phyloP scores from a whole-genome alignment of 768 basidiomycete species.

The Rhizopogon vesiculosus region DNA sequence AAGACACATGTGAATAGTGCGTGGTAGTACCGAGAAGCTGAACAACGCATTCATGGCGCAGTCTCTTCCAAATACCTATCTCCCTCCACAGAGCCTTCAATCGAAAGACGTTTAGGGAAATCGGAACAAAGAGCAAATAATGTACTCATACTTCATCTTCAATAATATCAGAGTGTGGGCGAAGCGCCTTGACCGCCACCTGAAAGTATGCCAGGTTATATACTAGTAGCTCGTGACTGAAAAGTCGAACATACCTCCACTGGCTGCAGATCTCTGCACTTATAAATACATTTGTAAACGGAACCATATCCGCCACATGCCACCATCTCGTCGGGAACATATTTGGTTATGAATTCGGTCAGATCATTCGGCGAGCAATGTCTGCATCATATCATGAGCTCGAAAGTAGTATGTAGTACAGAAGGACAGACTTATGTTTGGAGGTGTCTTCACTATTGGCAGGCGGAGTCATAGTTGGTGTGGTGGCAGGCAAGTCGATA shows the following conservation, averaged over 20 bases:
- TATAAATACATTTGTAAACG: background rate
- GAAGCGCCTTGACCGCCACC: background rate
- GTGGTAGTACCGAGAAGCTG: background rate
- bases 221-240: background rate
- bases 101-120: background rate
- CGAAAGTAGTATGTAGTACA: background rate
- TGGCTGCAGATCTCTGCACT: no score
- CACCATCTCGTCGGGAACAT: no score
- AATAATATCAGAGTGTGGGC: no score
- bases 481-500: background rate
- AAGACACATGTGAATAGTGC: background rate
- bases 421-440: background rate
- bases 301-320: background rate
- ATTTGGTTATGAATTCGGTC: background rate
- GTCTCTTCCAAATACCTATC: slow-evolving; percentile 1
- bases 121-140: background rate
- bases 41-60: background rate
- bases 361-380: background rate
- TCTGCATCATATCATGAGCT: background rate
- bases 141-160: background rate
- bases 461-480: background rate
- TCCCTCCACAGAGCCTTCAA: background rate
- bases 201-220: background rate
- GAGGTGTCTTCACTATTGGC: background rate
- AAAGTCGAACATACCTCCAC: background rate